A percentile compares a stretch with the other conserved stretches of the same genome.
Conservation (phyloP, 2,329 filamentous ascomycete species). For the Madurella fahalii region DNA sequence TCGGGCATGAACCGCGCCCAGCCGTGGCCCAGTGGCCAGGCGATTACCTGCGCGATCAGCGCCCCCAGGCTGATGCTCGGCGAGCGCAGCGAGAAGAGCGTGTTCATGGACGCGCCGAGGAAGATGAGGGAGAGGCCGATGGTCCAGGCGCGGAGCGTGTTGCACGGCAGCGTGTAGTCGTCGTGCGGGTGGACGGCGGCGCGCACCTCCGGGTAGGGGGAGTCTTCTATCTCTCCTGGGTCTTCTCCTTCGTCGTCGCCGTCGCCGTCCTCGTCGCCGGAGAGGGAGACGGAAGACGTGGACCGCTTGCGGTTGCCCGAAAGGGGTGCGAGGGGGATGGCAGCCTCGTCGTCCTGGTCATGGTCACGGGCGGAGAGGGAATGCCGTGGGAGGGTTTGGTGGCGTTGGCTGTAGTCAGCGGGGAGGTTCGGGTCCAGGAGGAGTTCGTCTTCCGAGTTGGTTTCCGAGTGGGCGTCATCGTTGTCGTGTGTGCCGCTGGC, state of each 20-base stretch:
- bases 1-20: slow-evolving; percentile 56
- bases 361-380: slow-evolving; percentile 26
- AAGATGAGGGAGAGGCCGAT: slow-evolving; percentile 56
- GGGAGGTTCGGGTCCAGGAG: slow-evolving; percentile 52
- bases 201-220: slow-evolving; percentile 63
- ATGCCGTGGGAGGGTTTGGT: slow-evolving; percentile 18
- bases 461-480: slow-evolving; percentile 39
- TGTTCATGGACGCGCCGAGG: slow-evolving; percentile 58
- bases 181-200: slow-evolving; percentile 63
- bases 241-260: slow-evolving; percentile 26
- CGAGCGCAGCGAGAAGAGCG: slow-evolving; percentile 58
- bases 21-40: slow-evolving; percentile 58
- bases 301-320: background rate
- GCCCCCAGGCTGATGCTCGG: slow-evolving; percentile 59
- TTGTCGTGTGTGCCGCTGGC: slow-evolving; percentile 35
- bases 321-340: background rate
- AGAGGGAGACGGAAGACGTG: background rate
- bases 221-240: slow-evolving; percentile 48
- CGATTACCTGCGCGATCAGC: slow-evolving; percentile 60
- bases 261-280: slow-evolving; percentile 26
- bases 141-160: slow-evolving; percentile 61
- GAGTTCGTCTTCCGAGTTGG: slow-evolving; percentile 51
- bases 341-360: slow-evolving; percentile 16
- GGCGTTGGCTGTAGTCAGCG: slow-evolving; percentile 38
- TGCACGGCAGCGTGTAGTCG: slow-evolving; percentile 57